Evolutionary conservation across 192 early-diverging fungal genomes (phyloP).

Genomic region (Thamnidium elegans): DNA sequence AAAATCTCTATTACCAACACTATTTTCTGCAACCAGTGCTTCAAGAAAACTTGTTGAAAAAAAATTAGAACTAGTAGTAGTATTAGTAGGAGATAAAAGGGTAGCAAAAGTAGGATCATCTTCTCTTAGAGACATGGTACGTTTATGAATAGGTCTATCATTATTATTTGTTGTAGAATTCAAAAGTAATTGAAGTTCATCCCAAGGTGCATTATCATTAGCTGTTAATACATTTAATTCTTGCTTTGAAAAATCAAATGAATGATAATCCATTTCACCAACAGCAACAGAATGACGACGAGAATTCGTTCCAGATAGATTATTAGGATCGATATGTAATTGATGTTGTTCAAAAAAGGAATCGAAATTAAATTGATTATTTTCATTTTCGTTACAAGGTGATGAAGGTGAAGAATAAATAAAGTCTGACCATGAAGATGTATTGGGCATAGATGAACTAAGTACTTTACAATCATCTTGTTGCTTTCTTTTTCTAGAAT

Average conservation of each 20-base stretch:
- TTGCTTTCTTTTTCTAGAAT: slow-evolving; percentile 18
- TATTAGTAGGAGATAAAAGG: slow-evolving; percentile 1
- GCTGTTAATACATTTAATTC: not conserved
- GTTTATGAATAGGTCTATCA: not conserved
- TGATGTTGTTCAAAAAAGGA: slow-evolving; percentile 9
- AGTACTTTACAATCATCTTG: slow-evolving; percentile 1
- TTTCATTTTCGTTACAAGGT: slow-evolving; percentile 6
- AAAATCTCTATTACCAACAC: not conserved
- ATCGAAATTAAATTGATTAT: slow-evolving; percentile 11
- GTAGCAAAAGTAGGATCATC: not conserved
- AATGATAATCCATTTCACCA: slow-evolving; percentile 30
- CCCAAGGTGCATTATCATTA: not conserved
- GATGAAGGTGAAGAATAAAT: slow-evolving; percentile 29
- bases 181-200: slow-evolving; percentile 14
- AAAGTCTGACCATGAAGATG: slow-evolving; percentile 29
- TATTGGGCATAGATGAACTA: slow-evolving; percentile 14
- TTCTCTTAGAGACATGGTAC: not conserved
- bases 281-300: slow-evolving; percentile 35
- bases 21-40: slow-evolving; percentile 15
- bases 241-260: slow-evolving; percentile 20
- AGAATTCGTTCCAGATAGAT: slow-evolving; percentile 9
- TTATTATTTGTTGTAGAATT: not conserved
- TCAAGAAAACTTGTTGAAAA: slow-evolving; percentile 15
- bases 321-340: slow-evolving; percentile 7
- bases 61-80: not conserved